A percentile compares a stretch with the other conserved stretches of the same genome.
Conservation (phyloP, 2,329 filamentous ascomycete species). For the Colletotrichum sansevieriae region DNA sequence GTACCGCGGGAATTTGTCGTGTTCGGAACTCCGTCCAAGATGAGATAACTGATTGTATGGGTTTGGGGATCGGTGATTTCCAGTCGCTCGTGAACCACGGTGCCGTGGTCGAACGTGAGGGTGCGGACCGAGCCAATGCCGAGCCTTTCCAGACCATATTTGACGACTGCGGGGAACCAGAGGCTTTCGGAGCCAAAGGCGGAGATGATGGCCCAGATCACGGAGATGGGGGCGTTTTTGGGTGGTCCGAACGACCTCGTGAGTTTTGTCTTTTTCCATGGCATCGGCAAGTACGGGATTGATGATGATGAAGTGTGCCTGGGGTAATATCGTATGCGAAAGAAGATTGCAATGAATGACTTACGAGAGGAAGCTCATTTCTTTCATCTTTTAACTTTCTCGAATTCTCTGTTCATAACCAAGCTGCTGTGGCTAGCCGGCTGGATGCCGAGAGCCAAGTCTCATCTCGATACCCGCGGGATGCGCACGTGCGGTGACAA, state of each 20-base stretch:
- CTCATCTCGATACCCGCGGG: neutral
- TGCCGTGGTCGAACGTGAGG: too few relatives aligned
- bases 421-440: neutral
- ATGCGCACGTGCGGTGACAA: neutral
- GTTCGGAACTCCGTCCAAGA: too few relatives aligned
- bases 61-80: too few relatives aligned
- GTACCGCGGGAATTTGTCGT: too few relatives aligned
- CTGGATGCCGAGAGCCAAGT: neutral
- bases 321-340: neutral
- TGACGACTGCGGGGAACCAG: slow-evolving; percentile 27
- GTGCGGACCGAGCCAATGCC: too few relatives aligned
- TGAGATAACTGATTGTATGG: too few relatives aligned
- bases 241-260: slow-evolving; percentile 16
- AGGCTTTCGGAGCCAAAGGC: slow-evolving; percentile 23
- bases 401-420: neutral
- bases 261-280: slow-evolving; percentile 22
- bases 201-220: slow-evolving; percentile 28
- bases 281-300: too few relatives aligned
- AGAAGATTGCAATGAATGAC: too few relatives aligned
- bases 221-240: slow-evolving; percentile 7
- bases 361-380: too few relatives aligned
- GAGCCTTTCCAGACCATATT: too few relatives aligned
- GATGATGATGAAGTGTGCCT: neutral
- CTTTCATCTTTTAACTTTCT: too few relatives aligned
- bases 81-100: too few relatives aligned